Evolutionary conservation across 1,139 yeast species (phyloP).

Genomic region (Sugiyamaella novakii): DNA sequence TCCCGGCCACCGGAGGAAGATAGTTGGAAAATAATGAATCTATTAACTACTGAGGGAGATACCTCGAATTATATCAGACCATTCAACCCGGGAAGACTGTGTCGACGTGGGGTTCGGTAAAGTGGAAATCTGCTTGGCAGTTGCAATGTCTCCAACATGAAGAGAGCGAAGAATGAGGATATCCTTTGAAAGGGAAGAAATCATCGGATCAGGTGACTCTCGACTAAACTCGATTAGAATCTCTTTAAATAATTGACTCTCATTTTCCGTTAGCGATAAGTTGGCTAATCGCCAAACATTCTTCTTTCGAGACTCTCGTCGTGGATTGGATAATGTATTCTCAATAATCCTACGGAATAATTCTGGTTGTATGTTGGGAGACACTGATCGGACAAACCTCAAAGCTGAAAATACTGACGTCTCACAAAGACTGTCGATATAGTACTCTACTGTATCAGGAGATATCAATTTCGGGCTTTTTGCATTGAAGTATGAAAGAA

Average conservation of each 20-base stretch:
- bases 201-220: slow-evolving; percentile 19
- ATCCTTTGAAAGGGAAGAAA: slow-evolving; percentile 31
- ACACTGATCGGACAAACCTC: slow-evolving; percentile 31
- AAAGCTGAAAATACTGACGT: slow-evolving; percentile 30
- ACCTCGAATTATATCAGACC: slow-evolving; percentile 27
- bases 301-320: slow-evolving; percentile 14
- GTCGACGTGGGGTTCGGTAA: slow-evolving; percentile 19
- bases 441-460: slow-evolving; percentile 26
- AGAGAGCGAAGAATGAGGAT: slow-evolving; percentile 31
- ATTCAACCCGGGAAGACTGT: slow-evolving; percentile 21
- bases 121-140: slow-evolving; percentile 24
- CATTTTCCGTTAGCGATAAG: slow-evolving; percentile 30
- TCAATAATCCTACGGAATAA: slow-evolving; percentile 26
- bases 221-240: slow-evolving; percentile 25
- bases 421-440: slow-evolving; percentile 29
- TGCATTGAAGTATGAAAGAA: slow-evolving; percentile 31
- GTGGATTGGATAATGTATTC: slow-evolving; percentile 17
- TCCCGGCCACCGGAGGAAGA: slow-evolving; percentile 3
- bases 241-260: slow-evolving; percentile 26
- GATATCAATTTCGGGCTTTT: slow-evolving; percentile 27
- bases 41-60: slow-evolving; percentile 11
- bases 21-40: neutral
- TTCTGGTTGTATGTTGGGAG: slow-evolving; percentile 24
- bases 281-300: slow-evolving; percentile 33
- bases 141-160: slow-evolving; percentile 29